Evolutionary conservation across 805 yeast species (phyloP).

Genomic region (Candida ortonii): DNA sequence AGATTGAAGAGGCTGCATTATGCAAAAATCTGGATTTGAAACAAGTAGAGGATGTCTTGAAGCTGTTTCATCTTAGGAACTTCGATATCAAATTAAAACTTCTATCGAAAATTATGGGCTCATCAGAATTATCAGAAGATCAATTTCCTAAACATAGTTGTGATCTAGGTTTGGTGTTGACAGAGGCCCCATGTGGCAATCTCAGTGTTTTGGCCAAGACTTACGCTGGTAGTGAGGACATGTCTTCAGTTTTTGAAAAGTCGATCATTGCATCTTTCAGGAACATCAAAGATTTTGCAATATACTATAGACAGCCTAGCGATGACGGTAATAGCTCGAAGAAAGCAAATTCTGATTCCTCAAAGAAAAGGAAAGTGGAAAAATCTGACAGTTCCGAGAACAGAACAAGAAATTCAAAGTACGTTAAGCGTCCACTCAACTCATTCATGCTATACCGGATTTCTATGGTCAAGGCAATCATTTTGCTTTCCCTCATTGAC

Average conservation of each 20-base stretch:
- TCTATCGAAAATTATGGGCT: conserved; percentile 21
- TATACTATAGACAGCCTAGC: conserved; percentile 26
- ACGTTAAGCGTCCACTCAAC: conserved; percentile 46
- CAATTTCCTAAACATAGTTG: conserved; percentile 15
- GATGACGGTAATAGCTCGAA: conserved; percentile 13
- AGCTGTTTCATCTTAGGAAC: conserved; percentile 24
- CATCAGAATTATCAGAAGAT: conserved; percentile 4
- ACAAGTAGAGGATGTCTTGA: conserved; percentile 23
- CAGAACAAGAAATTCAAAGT: conserved; percentile 5
- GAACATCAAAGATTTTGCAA: conserved; percentile 23
- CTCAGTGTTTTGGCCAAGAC: conserved; percentile 24
- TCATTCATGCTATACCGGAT: conserved; percentile 47
- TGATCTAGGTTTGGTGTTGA: conserved; percentile 24
- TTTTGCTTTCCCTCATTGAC: conserved; percentile 26
- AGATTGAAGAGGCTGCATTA: conserved; percentile 15
- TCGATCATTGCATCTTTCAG: conserved; percentile 24
- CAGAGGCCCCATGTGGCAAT: conserved; percentile 17
- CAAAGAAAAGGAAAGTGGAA: conserved; percentile 7
- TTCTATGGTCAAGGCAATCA: conserved; percentile 40
- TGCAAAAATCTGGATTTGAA: conserved; percentile 15
- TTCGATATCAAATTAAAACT: conserved; percentile 23
- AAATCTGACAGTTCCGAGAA: conserved; percentile 3
- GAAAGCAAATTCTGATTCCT: conserved; percentile 1
- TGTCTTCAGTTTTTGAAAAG: conserved; percentile 12
- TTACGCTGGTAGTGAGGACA: conserved; percentile 28